Evolutionary conservation across 345 rosid genomes (phyloP).

Genomic region (Syzygium aromaticum): DNA sequence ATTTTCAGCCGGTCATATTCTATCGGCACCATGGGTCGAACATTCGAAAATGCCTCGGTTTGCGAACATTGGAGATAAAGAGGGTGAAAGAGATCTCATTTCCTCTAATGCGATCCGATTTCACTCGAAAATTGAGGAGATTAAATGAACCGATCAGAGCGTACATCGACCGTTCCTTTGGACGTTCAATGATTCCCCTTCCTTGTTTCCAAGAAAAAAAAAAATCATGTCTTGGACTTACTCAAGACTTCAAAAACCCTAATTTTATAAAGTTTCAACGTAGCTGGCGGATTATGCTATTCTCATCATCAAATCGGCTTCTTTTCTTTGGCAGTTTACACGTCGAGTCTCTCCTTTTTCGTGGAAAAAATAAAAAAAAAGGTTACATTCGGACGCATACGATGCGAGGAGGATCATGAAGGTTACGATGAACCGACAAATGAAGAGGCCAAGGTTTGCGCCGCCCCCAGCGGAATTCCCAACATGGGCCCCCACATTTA

Average conservation of each 20-base stretch:
- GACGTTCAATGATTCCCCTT: neutral
- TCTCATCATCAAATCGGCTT: neutral
- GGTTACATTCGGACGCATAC: neutral
- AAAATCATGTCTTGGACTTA: neutral
- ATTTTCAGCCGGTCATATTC: neutral
- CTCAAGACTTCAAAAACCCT: neutral
- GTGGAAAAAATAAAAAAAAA: neutral
- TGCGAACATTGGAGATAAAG: no score
- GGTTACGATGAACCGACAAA: neutral
- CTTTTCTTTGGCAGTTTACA: neutral
- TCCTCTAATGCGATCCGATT: no score
- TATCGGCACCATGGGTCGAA: no score
- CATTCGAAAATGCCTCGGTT: no score
- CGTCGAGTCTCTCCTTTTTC: neutral
- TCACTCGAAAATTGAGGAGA: no score
- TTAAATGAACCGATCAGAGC: accelerated
- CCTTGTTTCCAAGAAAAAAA: neutral
- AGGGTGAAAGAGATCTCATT: no score
- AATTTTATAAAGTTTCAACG: neutral
- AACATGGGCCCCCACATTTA: neutral
- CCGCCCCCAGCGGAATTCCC: no score
- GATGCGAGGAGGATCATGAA: neutral
- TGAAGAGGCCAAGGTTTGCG: no score
- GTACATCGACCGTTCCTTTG: neutral
- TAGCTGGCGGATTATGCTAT: neutral